Evolutionary conservation across 2,329 filamentous ascomycete genomes (phyloP).

Genomic region (Amphichorda felina): DNA sequence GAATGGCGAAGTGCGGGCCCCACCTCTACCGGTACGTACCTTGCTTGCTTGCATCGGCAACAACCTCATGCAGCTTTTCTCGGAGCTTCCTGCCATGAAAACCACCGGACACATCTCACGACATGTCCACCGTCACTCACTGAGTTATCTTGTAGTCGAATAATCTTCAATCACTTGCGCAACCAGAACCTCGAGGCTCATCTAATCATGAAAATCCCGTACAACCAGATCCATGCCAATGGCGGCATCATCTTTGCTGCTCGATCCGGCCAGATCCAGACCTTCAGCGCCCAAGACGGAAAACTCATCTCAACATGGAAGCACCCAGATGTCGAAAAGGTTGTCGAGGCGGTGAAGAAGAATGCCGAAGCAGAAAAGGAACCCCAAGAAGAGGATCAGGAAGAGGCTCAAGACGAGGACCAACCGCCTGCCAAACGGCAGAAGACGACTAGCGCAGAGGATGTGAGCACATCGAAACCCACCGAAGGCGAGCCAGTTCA

Average conservation of each 20-base stretch:
- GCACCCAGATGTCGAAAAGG: constrained; percentile 28
- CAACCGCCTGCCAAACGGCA: constrained; percentile 24
- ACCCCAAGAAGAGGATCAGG: constrained; percentile 7
- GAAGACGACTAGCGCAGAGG: constrained; percentile 12
- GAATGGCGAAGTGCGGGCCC: not conserved
- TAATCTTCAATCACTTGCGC: too few relatives aligned
- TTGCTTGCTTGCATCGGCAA: not conserved
- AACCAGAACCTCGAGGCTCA: too few relatives aligned
- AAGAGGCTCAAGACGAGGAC: constrained; percentile 10
- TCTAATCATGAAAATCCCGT: constrained; percentile 38
- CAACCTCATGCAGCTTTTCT: too few relatives aligned
- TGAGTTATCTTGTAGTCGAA: not conserved
- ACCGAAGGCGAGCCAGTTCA: constrained; percentile 2
- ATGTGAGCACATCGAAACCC: constrained; percentile 1
- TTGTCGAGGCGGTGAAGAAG: constrained; percentile 14
- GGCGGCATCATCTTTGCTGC: constrained; percentile 58
- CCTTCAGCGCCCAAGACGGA: constrained; percentile 48
- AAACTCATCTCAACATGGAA: constrained; percentile 51
- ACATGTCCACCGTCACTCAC: not conserved
- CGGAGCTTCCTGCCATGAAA: too few relatives aligned
- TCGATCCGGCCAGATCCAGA: constrained; percentile 59
- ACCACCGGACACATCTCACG: not conserved
- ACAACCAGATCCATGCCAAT: constrained; percentile 47
- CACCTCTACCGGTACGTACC: constrained; percentile 4
- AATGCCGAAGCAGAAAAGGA: constrained; percentile 7